Evolutionary conservation across 2,329 filamentous ascomycete genomes (phyloP), one percentile per base, ranked within the genome.

Genomic region (Amylocarpus encephaloides): DNA sequence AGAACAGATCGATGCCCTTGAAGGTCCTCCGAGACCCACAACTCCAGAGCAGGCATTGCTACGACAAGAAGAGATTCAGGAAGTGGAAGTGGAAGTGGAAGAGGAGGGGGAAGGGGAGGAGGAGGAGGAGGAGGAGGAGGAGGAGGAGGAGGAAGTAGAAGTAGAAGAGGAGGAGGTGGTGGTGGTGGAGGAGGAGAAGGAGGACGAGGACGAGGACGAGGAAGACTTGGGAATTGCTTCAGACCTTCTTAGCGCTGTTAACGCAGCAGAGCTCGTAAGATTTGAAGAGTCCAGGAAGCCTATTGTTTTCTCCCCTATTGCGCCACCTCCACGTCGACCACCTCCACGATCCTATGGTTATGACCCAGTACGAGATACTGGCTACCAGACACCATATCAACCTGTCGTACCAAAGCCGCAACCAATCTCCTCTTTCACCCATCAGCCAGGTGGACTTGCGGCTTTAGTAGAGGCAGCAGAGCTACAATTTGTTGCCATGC

Each of bases 331-430:
- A n/a, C 46, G 47, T 12, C 51, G 51, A n/a, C 48, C 48, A 38
- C 48, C 29, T 18, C 45, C 19, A 46, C 50, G 32, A 26, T 52
- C 51, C n/a, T 49, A 53, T 16, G 51, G 48, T 15, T 53, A 55
- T 34, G 55, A 55, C 46, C 52, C 55, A 15, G 50, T 53, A 13
- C 47, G 52, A n/a, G 53, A 55, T 46, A 53, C 49, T 40, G 46
- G 46, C 15, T 53, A 57, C 22, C 50, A 50, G 35, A 51, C 50
- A 12, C 51, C 51, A 29, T 51, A 53, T 38, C 49, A 46, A 33
- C 43, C 49, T 3, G 45, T 40, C 40, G 44, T 49, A 1, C 43
- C 53, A 19, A 48, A 35, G 19, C 46, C 52, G 34, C 51, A 50
- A 12, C 45, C 53, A 19, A 18, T 48, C 18, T 22, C 46, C 42